Conservation (phyloP, 2,329 filamentous ascomycete species). For the Albophoma yamanashiensis region DNA sequence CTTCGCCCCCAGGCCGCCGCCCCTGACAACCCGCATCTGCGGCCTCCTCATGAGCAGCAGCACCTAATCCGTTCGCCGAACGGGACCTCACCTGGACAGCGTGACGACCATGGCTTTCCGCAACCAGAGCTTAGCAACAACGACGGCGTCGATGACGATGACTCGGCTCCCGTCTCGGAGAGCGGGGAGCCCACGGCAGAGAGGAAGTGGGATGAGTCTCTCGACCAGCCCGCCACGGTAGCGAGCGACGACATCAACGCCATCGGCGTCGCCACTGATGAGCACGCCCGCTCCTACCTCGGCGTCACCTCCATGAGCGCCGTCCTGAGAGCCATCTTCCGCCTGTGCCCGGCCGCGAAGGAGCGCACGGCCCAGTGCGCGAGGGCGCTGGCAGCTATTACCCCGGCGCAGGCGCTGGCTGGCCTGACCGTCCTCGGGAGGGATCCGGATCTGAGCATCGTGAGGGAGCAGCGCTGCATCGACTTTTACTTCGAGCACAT, state of each 20-base stretch:
- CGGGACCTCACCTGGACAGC: neutral
- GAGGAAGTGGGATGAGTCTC: slow-evolving; percentile 17
- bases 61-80: neutral
- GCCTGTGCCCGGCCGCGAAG: slow-evolving; percentile 18
- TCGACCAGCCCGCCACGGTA: slow-evolving; percentile 11
- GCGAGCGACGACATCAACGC: slow-evolving; percentile 21
- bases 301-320: slow-evolving; percentile 56
- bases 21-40: neutral
- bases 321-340: slow-evolving; percentile 45
- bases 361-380: slow-evolving; percentile 14
- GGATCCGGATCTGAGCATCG: slow-evolving; percentile 29
- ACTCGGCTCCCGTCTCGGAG: slow-evolving; percentile 14
- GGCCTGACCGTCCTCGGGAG: slow-evolving; percentile 21
- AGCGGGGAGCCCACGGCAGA: slow-evolving; percentile 15
- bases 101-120: neutral
- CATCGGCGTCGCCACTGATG: slow-evolving; percentile 35
- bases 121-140: neutral
- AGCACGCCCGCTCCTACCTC: slow-evolving; percentile 47
- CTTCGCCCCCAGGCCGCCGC: neutral
- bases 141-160: slow-evolving; percentile 1
- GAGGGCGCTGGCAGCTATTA: slow-evolving; percentile 11
- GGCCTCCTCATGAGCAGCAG: neutral
- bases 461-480: slow-evolving; percentile 30
- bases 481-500: slow-evolving; percentile 53
- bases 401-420: slow-evolving; percentile 15